Evolutionary conservation across 768 basidiomycete species (phyloP).

Genomic region (Suillus tomentosus): DNA sequence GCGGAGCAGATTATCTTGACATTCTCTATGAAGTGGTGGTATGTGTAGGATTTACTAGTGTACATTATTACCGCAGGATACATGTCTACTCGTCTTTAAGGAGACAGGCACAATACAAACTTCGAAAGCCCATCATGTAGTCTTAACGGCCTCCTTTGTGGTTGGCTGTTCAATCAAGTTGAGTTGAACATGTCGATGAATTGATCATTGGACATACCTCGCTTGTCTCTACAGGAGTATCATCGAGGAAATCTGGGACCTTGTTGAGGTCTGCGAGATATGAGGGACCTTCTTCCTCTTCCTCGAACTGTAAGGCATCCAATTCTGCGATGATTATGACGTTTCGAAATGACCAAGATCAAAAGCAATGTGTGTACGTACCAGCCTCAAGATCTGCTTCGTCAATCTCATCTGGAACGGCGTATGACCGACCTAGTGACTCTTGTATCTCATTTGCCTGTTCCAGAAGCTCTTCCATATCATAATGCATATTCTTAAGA

Average conservation of each 20-base stretch:
- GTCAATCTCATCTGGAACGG: slow-evolving; percentile 96
- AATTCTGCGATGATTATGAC: slow-evolving; percentile 59
- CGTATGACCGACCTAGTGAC: slow-evolving; percentile 88
- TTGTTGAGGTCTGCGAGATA: slow-evolving; percentile 88
- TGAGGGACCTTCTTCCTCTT: slow-evolving; percentile 86
- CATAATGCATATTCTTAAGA: slow-evolving; percentile 85
- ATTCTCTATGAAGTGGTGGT: slow-evolving; percentile 11
- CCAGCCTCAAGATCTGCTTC: slow-evolving; percentile 98
- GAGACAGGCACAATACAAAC: slow-evolving; percentile 7
- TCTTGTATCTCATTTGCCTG: slow-evolving; percentile 99
- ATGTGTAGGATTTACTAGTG: slow-evolving; percentile 13
- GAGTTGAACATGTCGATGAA: slow-evolving; percentile 1
- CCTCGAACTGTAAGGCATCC: slow-evolving; percentile 90
- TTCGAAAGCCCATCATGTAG: slow-evolving; percentile 37
- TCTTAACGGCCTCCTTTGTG: slow-evolving; percentile 57
- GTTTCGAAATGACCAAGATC: slow-evolving; percentile 10
- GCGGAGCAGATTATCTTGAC: neutral
- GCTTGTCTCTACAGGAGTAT: slow-evolving; percentile 69
- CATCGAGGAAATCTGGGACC: slow-evolving; percentile 91
- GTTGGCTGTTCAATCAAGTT: slow-evolving; percentile 37
- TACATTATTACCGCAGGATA: slow-evolving; percentile 19
- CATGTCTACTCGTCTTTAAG: neutral
- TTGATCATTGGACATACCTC: slow-evolving; percentile 47
- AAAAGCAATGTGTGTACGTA: slow-evolving; percentile 33
- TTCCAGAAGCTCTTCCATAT: slow-evolving; percentile 97